These are phyloP conservation scores for Eutrema yunnanense DNA, from an alignment of 345 rosid species.

Conservation along the genomic window DNA sequence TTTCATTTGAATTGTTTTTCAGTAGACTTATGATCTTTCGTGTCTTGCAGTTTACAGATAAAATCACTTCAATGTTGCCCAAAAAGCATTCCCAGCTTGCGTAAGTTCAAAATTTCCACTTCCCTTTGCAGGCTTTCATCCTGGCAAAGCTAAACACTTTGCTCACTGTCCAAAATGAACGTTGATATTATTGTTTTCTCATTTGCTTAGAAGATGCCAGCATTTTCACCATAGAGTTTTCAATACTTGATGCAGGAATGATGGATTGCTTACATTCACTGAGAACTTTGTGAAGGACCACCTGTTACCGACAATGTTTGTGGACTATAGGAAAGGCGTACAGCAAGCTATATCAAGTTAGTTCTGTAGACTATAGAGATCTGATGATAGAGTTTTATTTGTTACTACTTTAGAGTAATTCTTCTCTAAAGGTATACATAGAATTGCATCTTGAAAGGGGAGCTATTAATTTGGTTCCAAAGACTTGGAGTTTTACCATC, in stretches of 20 bases:
- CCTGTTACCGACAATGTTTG: slow-evolving; percentile 93
- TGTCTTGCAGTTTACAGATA: slow-evolving; percentile 88
- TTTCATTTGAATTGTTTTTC: slow-evolving; percentile 5
- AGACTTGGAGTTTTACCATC: background rate
- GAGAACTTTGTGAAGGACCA: slow-evolving; percentile 99
- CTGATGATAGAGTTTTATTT: slow-evolving; percentile 6
- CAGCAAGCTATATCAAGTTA: slow-evolving; percentile 99
- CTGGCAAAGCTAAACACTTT: slow-evolving; percentile 3
- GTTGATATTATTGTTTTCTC: slow-evolving; percentile 1
- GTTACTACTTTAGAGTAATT: slow-evolving; percentile 9
- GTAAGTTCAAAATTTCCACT: slow-evolving; percentile 41
- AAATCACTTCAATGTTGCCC: slow-evolving; percentile 78
- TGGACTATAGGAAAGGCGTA: slow-evolving; percentile 94
- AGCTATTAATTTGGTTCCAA: slow-evolving; percentile 7
- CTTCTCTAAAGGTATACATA: background rate
- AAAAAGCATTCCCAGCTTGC: slow-evolving; percentile 80
- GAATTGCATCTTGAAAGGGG: slow-evolving; percentile 9
- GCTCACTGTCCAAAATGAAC: slow-evolving; percentile 9
- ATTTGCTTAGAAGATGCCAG: background rate
- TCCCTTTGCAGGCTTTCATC: background rate
- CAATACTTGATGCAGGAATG: slow-evolving; percentile 55
- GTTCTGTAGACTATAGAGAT: slow-evolving; percentile 32
- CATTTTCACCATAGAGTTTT: background rate
- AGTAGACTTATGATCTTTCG: slow-evolving; percentile 22
- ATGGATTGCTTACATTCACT: slow-evolving; percentile 88